phyloP scores from a whole-genome alignment of 352 stramenopile species.

The Phytopythium sindhum region DNA sequence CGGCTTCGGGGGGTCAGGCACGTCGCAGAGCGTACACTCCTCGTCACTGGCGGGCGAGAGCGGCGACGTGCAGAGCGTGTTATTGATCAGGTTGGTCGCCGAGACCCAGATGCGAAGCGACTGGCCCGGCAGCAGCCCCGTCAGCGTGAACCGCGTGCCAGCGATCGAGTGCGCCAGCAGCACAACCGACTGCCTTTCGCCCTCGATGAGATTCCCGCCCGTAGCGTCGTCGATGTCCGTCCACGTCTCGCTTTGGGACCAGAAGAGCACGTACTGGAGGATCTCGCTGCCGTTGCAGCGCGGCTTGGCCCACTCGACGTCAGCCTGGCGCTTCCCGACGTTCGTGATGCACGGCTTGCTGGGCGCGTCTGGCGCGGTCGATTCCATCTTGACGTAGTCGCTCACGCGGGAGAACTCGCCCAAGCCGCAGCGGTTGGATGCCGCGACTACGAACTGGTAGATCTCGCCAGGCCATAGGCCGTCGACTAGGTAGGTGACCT shows the following conservation, averaged over 20 bases:
- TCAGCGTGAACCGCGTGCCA: conserved; percentile 43
- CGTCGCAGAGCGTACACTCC: conserved; percentile 39
- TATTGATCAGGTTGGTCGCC: conserved; percentile 61
- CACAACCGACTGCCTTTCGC: conserved; percentile 10
- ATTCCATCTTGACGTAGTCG: conserved; percentile 74
- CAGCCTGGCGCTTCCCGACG: conserved; percentile 35
- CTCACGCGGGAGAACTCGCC: conserved; percentile 59
- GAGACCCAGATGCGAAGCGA: conserved; percentile 43
- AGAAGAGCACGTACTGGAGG: conserved; percentile 64
- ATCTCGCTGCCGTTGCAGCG: conserved; percentile 68
- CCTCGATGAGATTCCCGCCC: neutral
- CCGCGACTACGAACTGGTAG: conserved; percentile 71
- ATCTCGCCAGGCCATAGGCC: conserved; percentile 63
- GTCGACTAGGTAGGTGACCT: conserved; percentile 31
- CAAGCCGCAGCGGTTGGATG: conserved; percentile 61
- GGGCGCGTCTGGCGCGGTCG: conserved; percentile 50
- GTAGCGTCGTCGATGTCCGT: conserved; percentile 3
- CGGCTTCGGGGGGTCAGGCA: conserved; percentile 31
- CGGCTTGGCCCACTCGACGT: conserved; percentile 53
- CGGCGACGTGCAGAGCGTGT: conserved; percentile 39
- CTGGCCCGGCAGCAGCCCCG: conserved; percentile 32
- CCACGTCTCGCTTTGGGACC: conserved; percentile 21
- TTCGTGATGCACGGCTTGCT: conserved; percentile 24
- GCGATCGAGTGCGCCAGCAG: conserved; percentile 51
- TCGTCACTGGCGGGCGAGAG: conserved; percentile 37